Base-by-base conservation (phyloP, 2,329 filamentous ascomycete species). In the Penicillium olsonii region DNA sequence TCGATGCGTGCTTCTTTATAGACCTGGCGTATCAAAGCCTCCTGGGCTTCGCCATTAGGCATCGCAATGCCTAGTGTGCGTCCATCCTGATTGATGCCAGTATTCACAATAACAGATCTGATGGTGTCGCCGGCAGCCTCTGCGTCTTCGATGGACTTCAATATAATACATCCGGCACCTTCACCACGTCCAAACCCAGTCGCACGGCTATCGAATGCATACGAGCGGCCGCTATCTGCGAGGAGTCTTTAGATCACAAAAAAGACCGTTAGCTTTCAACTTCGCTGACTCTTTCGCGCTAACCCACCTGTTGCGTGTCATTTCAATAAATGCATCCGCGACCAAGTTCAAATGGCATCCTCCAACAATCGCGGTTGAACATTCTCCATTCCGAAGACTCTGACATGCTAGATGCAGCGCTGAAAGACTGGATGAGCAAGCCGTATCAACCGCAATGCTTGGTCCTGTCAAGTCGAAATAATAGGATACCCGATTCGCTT, bases 1-100 rank as follows among this genome's bases (percentile, higher is more conserved):
- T 72, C 66, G 1, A 77, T 61, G 1, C 68, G 64, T 14, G 72
- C 71, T 11, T 61, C 53, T 12, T 57, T 43, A 53, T 77, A 77
- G 0, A 67, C 66, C 5, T 60, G 51, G 4, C 64, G 61, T 37
- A 78, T 75, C 8, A 74, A 55, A 4, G 52, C 55, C n/a, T 66
- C 65, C 52, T 78, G 75, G 0, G 71, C 71, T 1, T 60, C 20
- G 45, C 41, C 45, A 37, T 55, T 65, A 3, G 66, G 66, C 41
- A 57, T 54, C 1, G 63, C 59, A 35, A 68, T 66, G 14, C 63
- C 64, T 29, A 56, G 42, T 2, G 58, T 61, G 5, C 56, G 52
- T 12, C 58, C 59, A 39, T 61, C 59, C 31, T 61, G 59, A 11
- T 61, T 61, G 19, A 60, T 44, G 5, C 59, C 59, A 24, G 50